phyloP scores from a whole-genome alignment of 208 protist species.

The Trypanosoma caninum region DNA sequence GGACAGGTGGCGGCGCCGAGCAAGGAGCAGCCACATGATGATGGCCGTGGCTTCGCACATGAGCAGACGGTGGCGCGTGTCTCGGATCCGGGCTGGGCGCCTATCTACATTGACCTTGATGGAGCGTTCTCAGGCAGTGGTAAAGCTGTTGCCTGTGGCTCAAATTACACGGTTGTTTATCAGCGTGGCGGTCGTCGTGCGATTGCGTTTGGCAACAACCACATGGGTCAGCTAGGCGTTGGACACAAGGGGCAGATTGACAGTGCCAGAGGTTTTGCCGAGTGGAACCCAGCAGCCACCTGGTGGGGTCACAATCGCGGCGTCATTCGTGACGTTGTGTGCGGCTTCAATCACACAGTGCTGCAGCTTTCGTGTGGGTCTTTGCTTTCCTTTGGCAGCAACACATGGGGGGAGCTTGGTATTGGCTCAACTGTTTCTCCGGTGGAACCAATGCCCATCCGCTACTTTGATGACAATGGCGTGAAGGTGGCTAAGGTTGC shows the following conservation, averaged over 20 bases:
- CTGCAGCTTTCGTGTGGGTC: constrained; percentile 38
- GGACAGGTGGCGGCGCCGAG: constrained; percentile 41
- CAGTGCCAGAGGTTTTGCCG: constrained; percentile 37
- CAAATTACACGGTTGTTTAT: constrained; percentile 69
- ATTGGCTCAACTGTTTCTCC: constrained; percentile 57
- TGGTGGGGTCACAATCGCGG: constrained; percentile 36
- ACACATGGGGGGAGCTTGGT: constrained; percentile 73
- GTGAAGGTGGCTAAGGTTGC: constrained; percentile 41
- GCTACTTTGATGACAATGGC: constrained; percentile 40
- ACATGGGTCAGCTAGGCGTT: constrained; percentile 69
- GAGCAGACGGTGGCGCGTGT: too few species aligned
- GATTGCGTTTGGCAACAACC: constrained; percentile 67
- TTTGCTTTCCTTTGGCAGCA: constrained; percentile 63
- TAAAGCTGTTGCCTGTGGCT: constrained; percentile 37
- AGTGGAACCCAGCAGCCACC: constrained; percentile 45
- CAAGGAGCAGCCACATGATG: not conserved
- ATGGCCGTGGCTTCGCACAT: too few species aligned
- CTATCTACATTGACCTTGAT: constrained; percentile 50
- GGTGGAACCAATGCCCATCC: constrained; percentile 47
- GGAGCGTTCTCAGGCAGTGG: constrained; percentile 27
- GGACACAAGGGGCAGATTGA: constrained; percentile 45
- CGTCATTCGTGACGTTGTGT: constrained; percentile 34
- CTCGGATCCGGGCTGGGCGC: constrained; percentile 15
- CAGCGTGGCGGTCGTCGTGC: constrained; percentile 38
- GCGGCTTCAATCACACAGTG: constrained; percentile 64